Percentiles rank a stretch among this genome's conserved stretches.
Conservation (phyloP, 352 stramenopile genomes). For the Pythium apleroticum region DNA sequence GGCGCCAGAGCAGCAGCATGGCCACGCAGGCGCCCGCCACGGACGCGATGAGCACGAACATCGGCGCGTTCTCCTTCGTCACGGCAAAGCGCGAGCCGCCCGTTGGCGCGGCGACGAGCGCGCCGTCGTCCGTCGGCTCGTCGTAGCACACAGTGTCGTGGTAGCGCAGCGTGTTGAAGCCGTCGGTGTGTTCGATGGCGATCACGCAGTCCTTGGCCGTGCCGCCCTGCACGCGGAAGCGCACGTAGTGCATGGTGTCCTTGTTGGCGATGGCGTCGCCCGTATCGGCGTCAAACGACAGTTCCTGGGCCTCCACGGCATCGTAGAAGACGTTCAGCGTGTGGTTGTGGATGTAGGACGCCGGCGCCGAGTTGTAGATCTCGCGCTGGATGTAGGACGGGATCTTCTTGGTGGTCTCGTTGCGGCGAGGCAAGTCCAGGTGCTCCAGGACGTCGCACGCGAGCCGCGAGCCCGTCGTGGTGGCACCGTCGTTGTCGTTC, state of each 20-base stretch:
- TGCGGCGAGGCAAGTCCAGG: conserved; percentile 47
- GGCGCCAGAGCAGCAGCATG: conserved; percentile 36
- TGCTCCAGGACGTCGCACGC: conserved; percentile 63
- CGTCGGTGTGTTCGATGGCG: conserved; percentile 42
- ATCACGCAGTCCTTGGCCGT: conserved; percentile 50
- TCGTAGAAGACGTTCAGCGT: conserved; percentile 49
- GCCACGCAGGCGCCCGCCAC: conserved; percentile 37
- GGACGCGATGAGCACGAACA: conserved; percentile 41
- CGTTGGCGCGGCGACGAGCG: conserved; percentile 9
- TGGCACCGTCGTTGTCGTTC: conserved; percentile 8
- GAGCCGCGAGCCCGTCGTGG: not conserved
- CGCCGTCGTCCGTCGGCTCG: conserved; percentile 25
- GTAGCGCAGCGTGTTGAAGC: conserved; percentile 56
- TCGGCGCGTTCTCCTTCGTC: conserved; percentile 35
- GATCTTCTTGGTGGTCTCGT: conserved; percentile 38
- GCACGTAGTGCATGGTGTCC: conserved; percentile 52
- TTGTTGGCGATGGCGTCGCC: conserved; percentile 14
- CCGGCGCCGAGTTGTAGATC: conserved; percentile 41
- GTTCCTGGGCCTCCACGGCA: conserved; percentile 49
- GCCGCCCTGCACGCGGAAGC: conserved; percentile 42
- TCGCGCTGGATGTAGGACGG: conserved; percentile 44
- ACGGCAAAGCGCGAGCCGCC: conserved; percentile 13
- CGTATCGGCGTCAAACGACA: conserved; percentile 30
- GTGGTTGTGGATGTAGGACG: conserved; percentile 38
- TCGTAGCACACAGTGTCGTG: conserved; percentile 55